These are phyloP conservation scores for Dactylellina cionopaga DNA, from an alignment of 2,329 filamentous ascomycete genomes.

Conservation along the genomic window DNA sequence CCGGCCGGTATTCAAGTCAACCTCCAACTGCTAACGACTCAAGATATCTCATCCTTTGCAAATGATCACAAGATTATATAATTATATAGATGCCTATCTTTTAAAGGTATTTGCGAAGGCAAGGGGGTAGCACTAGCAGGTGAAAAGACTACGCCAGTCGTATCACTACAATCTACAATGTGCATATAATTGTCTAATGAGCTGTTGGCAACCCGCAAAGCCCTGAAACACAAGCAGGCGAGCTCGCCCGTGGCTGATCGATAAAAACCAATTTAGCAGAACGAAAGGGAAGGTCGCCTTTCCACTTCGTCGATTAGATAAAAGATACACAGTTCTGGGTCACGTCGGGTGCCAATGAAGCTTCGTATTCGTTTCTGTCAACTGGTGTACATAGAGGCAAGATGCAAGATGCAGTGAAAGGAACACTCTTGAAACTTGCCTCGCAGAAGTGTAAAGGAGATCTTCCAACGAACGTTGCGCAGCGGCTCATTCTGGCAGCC, in stretches of 20 bases:
- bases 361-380: conserved; percentile 11
- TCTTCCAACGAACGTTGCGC: conserved; percentile 14
- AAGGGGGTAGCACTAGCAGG: background rate
- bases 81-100: conserved; percentile 25
- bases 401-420: conserved; percentile 3
- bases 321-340: conserved; percentile 10
- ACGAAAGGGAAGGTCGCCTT: conserved; percentile 1
- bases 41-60: background rate
- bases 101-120: background rate
- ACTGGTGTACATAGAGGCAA: conserved; percentile 5
- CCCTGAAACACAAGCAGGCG: conserved; percentile 32
- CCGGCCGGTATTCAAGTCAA: conserved; percentile 9
- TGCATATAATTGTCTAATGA: conserved; percentile 9
- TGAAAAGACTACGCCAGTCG: background rate
- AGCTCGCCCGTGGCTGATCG: conserved; percentile 34
- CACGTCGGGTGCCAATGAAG: background rate
- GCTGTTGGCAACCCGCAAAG: conserved; percentile 15
- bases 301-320: conserved; percentile 50
- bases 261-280: conserved; percentile 26
- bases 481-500: conserved; percentile 47
- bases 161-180: background rate
- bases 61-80: conserved; percentile 18
- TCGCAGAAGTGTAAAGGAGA: conserved; percentile 20
- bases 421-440: conserved; percentile 37
- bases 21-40: conserved; percentile 3